Evolutionary conservation across 345 rosid genomes (phyloP).

Genomic region (Clarkia xantiana): DNA sequence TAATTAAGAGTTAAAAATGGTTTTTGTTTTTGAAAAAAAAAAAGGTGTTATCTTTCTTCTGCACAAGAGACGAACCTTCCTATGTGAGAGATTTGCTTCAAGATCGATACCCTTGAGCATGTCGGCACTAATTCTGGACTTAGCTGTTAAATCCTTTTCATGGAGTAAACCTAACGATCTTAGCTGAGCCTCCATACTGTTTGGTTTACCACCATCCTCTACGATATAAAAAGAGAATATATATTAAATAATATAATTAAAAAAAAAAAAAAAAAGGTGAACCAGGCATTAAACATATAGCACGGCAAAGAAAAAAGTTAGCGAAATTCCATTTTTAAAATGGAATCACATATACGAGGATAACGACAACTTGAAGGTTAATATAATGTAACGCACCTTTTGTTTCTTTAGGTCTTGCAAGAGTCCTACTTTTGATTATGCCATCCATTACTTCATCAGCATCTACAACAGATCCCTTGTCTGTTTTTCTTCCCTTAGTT

Average conservation of each 20-base stretch:
- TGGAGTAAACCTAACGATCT: constrained; percentile 45
- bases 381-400: constrained; percentile 25
- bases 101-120: constrained; percentile 37
- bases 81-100: constrained; percentile 41
- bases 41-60: not conserved
- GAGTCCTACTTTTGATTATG: constrained; percentile 25
- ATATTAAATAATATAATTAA: constrained; percentile 20
- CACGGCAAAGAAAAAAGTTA: not conserved
- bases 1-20: not conserved
- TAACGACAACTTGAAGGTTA: not conserved
- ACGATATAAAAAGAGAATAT: too few relatives aligned
- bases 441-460: constrained; percentile 31
- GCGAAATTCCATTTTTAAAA: too few relatives aligned
- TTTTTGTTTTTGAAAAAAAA: too few relatives aligned
- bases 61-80: constrained; percentile 41
- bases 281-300: too few relatives aligned
- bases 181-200: constrained; percentile 59
- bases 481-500: constrained; percentile 21
- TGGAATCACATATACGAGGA: not conserved
- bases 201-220: constrained; percentile 19
- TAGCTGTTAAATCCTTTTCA: constrained; percentile 18
- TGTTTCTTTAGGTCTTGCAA: constrained; percentile 18
- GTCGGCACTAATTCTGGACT: constrained; percentile 18
- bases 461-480: constrained; percentile 13
- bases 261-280: constrained; percentile 3